A percentile compares a stretch with the other conserved stretches of the same genome.
Conservation (phyloP, 176 grass and related monocot species). For the Chrysopogon serrulatus region DNA sequence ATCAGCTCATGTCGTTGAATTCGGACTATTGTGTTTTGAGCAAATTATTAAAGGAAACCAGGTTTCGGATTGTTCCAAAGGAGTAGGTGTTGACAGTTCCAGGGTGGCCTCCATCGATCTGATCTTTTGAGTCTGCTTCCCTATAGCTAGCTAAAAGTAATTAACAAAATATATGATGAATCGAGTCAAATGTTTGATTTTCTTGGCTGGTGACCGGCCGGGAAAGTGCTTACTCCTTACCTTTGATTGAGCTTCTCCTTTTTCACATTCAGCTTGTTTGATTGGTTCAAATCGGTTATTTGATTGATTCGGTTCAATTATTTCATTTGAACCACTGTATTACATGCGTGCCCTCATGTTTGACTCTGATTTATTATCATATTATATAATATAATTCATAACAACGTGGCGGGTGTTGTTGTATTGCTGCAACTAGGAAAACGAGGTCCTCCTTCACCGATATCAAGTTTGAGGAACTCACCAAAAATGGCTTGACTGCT, state of each 20-base stretch:
- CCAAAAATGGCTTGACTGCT: neutral
- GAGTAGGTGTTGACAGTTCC: constrained; percentile 8
- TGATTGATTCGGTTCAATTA: neutral
- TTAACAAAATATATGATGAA: neutral
- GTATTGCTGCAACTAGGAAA: neutral
- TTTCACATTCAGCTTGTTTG: neutral
- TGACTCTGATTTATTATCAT: neutral
- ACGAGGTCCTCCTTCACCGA: neutral
- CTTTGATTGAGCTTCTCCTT: neutral
- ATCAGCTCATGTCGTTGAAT: too few species aligned
- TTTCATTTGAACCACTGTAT: neutral
- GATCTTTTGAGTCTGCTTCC: neutral
- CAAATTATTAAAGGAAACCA: neutral
- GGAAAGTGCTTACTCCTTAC: neutral
- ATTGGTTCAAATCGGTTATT: neutral
- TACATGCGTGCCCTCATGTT: neutral
- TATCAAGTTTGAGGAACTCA: neutral
- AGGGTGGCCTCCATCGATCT: neutral
- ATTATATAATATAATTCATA: too few species aligned
- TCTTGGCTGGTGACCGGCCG: neutral
- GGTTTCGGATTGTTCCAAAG: neutral
- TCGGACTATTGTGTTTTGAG: too few species aligned
- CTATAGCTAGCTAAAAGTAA: neutral
- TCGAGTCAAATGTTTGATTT: constrained; percentile 29
- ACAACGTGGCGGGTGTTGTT: neutral